Percentiles rank a stretch among this genome's conserved stretches.
Evolutionary conservation across 2,329 filamentous ascomycete genomes (phyloP).

Genomic region (Gremmenia infestans): DNA sequence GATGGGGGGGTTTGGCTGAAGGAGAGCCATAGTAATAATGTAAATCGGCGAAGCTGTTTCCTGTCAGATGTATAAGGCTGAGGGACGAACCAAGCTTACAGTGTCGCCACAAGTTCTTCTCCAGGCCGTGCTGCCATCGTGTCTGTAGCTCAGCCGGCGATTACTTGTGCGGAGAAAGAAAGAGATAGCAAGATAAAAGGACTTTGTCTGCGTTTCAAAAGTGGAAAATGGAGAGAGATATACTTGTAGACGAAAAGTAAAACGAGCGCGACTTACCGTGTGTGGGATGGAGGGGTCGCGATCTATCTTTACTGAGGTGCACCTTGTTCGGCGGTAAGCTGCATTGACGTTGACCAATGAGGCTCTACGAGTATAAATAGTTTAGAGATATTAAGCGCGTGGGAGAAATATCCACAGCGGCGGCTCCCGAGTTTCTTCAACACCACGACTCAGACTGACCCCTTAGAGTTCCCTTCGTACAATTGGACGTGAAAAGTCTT

Average conservation of each 20-base stretch:
- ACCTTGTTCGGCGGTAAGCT: neutral
- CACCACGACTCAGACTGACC: neutral
- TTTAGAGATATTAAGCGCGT: neutral
- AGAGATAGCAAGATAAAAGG: neutral
- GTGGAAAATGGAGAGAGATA: too few relatives aligned
- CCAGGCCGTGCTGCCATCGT: slow-evolving; percentile 44
- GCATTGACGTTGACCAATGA: neutral
- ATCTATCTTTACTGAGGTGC: too few relatives aligned
- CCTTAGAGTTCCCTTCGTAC: too few relatives aligned
- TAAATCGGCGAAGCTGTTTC: slow-evolving; percentile 64
- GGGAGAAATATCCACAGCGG: neutral
- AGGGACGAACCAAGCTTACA: slow-evolving; percentile 40
- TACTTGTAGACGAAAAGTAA: too few relatives aligned
- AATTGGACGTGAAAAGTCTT: too few relatives aligned
- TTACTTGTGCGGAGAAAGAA: neutral
- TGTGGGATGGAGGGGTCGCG: too few relatives aligned
- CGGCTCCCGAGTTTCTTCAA: neutral
- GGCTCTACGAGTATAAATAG: neutral
- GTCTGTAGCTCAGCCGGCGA: neutral
- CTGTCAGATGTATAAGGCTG: slow-evolving; percentile 10
- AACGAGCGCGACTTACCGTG: too few relatives aligned
- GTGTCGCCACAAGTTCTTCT: slow-evolving; percentile 47
- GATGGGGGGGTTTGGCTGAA: slow-evolving; percentile 62
- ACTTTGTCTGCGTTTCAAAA: too few relatives aligned
- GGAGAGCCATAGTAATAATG: slow-evolving; percentile 76